These are phyloP conservation scores for Sordaria brevicollis DNA, from an alignment of 495 filamentous ascomycete genomes.

Conservation along the genomic window DNA sequence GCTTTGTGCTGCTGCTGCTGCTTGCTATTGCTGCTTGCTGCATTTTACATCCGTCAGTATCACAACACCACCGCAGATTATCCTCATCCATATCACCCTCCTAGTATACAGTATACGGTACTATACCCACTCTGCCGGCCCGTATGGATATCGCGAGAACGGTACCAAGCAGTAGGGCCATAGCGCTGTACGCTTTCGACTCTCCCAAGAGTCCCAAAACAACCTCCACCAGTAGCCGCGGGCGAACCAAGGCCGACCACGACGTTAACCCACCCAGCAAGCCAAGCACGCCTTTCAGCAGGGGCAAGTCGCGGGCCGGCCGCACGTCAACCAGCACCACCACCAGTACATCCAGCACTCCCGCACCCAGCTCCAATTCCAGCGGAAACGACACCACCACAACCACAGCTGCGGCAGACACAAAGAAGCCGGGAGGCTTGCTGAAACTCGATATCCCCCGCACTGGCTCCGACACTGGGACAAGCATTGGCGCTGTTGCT, in stretches of 20 bases:
- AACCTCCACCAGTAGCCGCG: not conserved
- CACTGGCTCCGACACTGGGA: not conserved
- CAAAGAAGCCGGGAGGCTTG: constrained; percentile 1
- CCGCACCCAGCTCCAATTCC: not conserved
- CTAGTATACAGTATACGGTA: not conserved
- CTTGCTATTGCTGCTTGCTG: constrained; percentile 5
- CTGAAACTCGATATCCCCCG: not conserved
- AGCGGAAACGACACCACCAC: constrained; percentile 7
- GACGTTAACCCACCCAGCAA: not conserved
- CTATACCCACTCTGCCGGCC: not conserved
- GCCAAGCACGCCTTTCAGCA: not conserved
- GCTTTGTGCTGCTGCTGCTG: constrained; percentile 1
- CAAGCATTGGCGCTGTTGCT: not conserved
- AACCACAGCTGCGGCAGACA: constrained; percentile 6
- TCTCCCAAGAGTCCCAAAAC: not conserved
- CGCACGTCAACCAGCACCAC: not conserved
- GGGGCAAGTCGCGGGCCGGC: not conserved
- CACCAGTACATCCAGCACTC: not conserved
- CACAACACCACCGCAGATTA: not conserved
- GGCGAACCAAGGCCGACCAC: not conserved
- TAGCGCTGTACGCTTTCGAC: not conserved
- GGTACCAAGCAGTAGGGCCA: not conserved
- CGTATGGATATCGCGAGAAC: not conserved
- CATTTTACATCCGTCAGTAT: not conserved
- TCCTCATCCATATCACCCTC: not conserved